phyloP scores from a whole-genome alignment of 2,329 filamentous ascomycete genomes.

The Trichocomaceae sp. region DNA sequence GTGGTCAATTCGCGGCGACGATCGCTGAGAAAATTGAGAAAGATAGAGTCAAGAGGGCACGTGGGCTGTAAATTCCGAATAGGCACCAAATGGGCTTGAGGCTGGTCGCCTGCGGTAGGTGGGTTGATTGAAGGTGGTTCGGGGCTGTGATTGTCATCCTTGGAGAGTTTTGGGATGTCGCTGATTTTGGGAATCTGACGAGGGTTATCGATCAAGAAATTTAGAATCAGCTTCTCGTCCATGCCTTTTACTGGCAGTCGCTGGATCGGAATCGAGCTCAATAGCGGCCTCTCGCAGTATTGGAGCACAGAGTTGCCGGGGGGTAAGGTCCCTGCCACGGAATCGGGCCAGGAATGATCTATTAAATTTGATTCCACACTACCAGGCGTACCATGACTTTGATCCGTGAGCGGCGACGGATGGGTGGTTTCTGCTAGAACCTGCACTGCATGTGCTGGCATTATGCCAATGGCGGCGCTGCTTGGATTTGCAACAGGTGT shows the following conservation, averaged over 20 bases:
- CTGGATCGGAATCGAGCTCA: not conserved
- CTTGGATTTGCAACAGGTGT: constrained; percentile 15
- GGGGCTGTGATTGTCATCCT: constrained; percentile 21
- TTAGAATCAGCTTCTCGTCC: constrained; percentile 62
- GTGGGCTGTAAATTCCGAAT: constrained; percentile 61
- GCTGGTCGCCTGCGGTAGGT: constrained; percentile 19
- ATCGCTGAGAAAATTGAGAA: constrained; percentile 70
- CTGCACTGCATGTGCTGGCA: not conserved
- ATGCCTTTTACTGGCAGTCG: constrained; percentile 50
- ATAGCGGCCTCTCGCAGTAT: constrained; percentile 2
- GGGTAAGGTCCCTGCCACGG: constrained; percentile 24
- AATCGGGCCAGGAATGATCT: constrained; percentile 26
- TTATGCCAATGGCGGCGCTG: not conserved
- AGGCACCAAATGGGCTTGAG: constrained; percentile 34
- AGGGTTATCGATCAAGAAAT: constrained; percentile 61
- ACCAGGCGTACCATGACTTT: constrained; percentile 19
- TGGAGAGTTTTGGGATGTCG: constrained; percentile 28
- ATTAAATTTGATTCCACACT: constrained; percentile 16
- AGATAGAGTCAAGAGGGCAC: constrained; percentile 70
- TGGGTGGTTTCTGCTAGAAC: constrained; percentile 11
- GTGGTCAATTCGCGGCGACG: constrained; percentile 60
- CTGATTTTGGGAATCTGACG: constrained; percentile 51
- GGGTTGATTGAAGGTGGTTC: constrained; percentile 19
- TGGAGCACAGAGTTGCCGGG: constrained; percentile 19
- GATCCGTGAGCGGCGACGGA: constrained; percentile 24